phyloP scores from a whole-genome alignment of 2,329 filamentous ascomycete species.

The Fusarium brevicatenulatum region DNA sequence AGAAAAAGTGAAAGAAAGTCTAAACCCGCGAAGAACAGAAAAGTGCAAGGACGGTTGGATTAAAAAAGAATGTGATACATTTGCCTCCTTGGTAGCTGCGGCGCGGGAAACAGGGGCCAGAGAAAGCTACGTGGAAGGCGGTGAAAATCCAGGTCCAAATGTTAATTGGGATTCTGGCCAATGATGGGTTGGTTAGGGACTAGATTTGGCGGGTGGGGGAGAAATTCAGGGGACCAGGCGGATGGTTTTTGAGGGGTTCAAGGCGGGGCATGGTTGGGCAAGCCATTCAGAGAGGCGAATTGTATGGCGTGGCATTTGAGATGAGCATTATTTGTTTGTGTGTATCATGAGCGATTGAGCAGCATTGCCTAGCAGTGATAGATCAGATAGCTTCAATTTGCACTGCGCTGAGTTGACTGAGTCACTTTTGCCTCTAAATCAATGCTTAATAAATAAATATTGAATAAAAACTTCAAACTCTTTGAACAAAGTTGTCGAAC shows the following conservation, averaged over 20 bases:
- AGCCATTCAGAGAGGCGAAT: slow-evolving; percentile 31
- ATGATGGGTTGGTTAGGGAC: slow-evolving; percentile 27
- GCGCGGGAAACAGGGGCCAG: slow-evolving; percentile 16
- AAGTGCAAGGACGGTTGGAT: background rate
- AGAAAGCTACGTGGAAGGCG: slow-evolving; percentile 42
- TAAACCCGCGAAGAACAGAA: background rate
- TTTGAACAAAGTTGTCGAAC: slow-evolving; percentile 21
- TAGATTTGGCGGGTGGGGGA: slow-evolving; percentile 14
- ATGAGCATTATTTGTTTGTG: background rate
- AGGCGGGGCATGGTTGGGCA: slow-evolving; percentile 27
- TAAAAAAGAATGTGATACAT: slow-evolving; percentile 29
- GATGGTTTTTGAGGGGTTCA: slow-evolving; percentile 36
- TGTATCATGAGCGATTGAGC: background rate
- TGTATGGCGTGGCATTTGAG: slow-evolving; percentile 31
- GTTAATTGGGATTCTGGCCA: slow-evolving; percentile 20
- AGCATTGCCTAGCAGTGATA: background rate
- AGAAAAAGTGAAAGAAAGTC: background rate
- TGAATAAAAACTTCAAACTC: no score
- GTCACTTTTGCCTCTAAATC: no score
- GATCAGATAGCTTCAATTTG: no score
- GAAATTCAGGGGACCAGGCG: slow-evolving; percentile 32
- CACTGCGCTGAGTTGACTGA: background rate
- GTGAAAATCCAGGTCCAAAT: slow-evolving; percentile 35
- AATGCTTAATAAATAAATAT: no score
- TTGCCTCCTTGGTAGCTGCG: slow-evolving; percentile 28